These are phyloP conservation scores for Pyrenula aspistea DNA, from an alignment of 495 filamentous ascomycete species.

Conservation along the genomic window DNA sequence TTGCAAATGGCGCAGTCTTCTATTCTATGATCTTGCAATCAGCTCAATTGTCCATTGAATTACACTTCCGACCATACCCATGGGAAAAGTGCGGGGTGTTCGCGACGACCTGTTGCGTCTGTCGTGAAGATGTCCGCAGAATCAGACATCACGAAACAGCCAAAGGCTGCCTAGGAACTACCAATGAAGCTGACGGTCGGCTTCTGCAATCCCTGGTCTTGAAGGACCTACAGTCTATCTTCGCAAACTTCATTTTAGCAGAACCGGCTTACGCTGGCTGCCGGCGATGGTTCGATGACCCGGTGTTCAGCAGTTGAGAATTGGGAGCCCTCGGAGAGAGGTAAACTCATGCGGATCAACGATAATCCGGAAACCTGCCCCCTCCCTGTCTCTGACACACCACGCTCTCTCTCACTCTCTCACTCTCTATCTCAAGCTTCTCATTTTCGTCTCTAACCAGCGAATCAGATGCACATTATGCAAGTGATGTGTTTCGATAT, in stretches of 20 bases:
- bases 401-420: too few species aligned
- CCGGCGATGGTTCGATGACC: too few species aligned
- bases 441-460: too few species aligned
- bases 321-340: too few species aligned
- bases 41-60: slow-evolving; percentile 7
- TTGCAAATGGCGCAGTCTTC: slow-evolving; percentile 77
- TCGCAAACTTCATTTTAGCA: not conserved
- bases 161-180: not conserved
- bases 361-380: too few species aligned
- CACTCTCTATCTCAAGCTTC: too few species aligned
- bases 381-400: too few species aligned
- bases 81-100: slow-evolving; percentile 37
- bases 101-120: slow-evolving; percentile 18
- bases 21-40: slow-evolving; percentile 42
- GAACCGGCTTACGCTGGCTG: too few species aligned
- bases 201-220: not conserved
- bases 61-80: slow-evolving; percentile 23
- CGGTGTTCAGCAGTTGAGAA: not conserved
- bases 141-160: slow-evolving; percentile 4
- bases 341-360: too few species aligned
- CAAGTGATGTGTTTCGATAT: too few species aligned
- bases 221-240: not conserved
- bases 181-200: not conserved
- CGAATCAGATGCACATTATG: too few species aligned
- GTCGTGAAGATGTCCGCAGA: slow-evolving; percentile 7